These are phyloP conservation scores for Penicillium ucsense DNA, from an alignment of 495 filamentous ascomycete genomes.

Conservation along the genomic window DNA sequence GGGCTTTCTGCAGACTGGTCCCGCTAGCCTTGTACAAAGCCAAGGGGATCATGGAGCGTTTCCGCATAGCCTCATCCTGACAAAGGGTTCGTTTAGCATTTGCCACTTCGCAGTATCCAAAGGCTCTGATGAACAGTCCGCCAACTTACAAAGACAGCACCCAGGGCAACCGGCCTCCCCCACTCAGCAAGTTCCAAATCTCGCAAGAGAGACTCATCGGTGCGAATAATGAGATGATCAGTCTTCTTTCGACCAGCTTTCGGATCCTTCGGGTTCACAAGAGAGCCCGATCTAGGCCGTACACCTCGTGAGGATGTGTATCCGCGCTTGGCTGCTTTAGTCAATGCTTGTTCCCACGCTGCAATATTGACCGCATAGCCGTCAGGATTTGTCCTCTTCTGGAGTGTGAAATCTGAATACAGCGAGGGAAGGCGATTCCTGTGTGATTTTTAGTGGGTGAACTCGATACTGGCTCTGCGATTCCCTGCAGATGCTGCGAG, in stretches of 20 bases:
- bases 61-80: conserved; percentile 58
- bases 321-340: conserved; percentile 56
- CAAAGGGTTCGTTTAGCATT: background rate
- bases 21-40: conserved; percentile 52
- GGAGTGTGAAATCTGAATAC: conserved; percentile 83
- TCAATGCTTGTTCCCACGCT: conserved; percentile 73
- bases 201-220: conserved; percentile 58
- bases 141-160: conserved; percentile 55
- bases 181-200: conserved; percentile 68
- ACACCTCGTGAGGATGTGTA: conserved; percentile 40
- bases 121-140: too few relatives aligned
- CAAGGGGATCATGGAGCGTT: conserved; percentile 58
- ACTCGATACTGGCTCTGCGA: too few relatives aligned
- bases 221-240: conserved; percentile 50
- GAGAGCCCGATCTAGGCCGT: conserved; percentile 14
- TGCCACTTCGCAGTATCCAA: too few relatives aligned
- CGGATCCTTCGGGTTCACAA: conserved; percentile 1
- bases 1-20: conserved; percentile 35
- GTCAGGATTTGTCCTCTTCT: conserved; percentile 76
- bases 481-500: background rate
- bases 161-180: conserved; percentile 75
- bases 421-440: conserved; percentile 82
- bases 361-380: conserved; percentile 78
- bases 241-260: conserved; percentile 15
- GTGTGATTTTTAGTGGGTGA: too few relatives aligned